phyloP scores from a whole-genome alignment of 2,329 filamentous ascomycete species.

The Cladorrhinum sp. region DNA sequence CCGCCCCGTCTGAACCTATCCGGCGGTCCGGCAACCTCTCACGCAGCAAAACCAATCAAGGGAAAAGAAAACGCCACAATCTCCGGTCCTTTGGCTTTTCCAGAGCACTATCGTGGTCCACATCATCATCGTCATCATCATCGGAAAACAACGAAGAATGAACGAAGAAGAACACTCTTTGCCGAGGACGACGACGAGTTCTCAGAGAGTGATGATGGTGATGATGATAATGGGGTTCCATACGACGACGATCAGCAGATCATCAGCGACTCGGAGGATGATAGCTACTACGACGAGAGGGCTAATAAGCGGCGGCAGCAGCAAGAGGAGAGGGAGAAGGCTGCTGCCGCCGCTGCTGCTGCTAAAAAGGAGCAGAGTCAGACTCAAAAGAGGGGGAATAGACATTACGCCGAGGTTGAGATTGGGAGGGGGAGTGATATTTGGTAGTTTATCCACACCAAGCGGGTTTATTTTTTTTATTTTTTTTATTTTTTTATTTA shows the following conservation, averaged over 20 bases:
- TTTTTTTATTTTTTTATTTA: slow-evolving; percentile 2
- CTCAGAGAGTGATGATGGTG: not conserved
- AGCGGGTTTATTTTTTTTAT: not conserved
- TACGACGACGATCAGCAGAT: not conserved
- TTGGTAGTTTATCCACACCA: no score
- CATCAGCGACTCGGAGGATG: not conserved
- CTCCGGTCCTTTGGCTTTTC: slow-evolving; percentile 23
- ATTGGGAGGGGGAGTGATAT: slow-evolving; percentile 25
- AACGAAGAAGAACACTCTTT: not conserved
- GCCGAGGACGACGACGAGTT: slow-evolving; percentile 1
- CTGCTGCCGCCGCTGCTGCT: not conserved
- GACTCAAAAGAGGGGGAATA: not conserved
- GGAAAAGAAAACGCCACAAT: slow-evolving; percentile 22
- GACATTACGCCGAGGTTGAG: slow-evolving; percentile 24
- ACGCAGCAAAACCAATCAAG: slow-evolving; percentile 8
- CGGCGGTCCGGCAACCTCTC: not conserved
- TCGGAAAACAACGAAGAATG: not conserved
- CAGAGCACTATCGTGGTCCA: slow-evolving; percentile 12
- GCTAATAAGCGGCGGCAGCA: not conserved
- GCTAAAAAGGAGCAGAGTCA: slow-evolving; percentile 5
- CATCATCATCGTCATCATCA: not conserved
- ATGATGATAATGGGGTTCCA: not conserved
- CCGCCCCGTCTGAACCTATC: slow-evolving; percentile 10
- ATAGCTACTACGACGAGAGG: not conserved
- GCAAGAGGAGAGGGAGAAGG: not conserved